phyloP scores from a whole-genome alignment of 805 yeast genomes.

The Peterozyma xylosa region DNA sequence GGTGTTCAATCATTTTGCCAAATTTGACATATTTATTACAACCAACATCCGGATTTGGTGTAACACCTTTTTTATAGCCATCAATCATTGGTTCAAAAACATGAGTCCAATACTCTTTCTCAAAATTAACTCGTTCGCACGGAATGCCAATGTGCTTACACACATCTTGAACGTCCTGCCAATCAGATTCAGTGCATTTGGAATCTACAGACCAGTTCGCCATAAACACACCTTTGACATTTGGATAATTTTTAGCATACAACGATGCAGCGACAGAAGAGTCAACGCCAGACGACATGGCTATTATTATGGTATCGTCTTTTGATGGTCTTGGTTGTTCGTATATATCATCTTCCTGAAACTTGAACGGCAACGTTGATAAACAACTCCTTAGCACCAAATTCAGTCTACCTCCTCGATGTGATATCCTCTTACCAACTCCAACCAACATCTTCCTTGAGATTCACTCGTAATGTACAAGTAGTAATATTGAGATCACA shows the following conservation, averaged over 20 bases:
- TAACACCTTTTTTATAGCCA: conserved; percentile 59
- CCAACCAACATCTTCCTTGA: too few relatives aligned
- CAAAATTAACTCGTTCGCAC: conserved; percentile 74
- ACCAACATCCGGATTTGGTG: conserved; percentile 93
- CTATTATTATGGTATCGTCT: conserved; percentile 64
- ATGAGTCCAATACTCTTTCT: conserved; percentile 84
- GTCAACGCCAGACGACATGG: conserved; percentile 97
- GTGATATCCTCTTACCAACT: too few relatives aligned
- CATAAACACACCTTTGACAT: conserved; percentile 85
- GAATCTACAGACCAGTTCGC: conserved; percentile 70
- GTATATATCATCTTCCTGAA: conserved; percentile 8
- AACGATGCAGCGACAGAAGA: conserved; percentile 82
- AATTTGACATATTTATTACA: conserved; percentile 86
- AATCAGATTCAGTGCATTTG: conserved; percentile 77
- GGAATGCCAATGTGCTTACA: conserved; percentile 57
- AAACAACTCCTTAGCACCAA: too few relatives aligned
- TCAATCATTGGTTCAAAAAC: conserved; percentile 91
- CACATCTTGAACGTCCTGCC: conserved; percentile 74
- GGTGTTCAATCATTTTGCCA: conserved; percentile 61
- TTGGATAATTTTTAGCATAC: conserved; percentile 42
- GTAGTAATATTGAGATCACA: too few relatives aligned
- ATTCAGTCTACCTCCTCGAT: too few relatives aligned
- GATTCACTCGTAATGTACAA: too few relatives aligned
- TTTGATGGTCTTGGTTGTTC: conserved; percentile 36
- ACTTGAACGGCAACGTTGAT: too few relatives aligned